Evolutionary conservation across 169 alveolate species (phyloP).

Genomic region (Eimeria brunetti): DNA sequence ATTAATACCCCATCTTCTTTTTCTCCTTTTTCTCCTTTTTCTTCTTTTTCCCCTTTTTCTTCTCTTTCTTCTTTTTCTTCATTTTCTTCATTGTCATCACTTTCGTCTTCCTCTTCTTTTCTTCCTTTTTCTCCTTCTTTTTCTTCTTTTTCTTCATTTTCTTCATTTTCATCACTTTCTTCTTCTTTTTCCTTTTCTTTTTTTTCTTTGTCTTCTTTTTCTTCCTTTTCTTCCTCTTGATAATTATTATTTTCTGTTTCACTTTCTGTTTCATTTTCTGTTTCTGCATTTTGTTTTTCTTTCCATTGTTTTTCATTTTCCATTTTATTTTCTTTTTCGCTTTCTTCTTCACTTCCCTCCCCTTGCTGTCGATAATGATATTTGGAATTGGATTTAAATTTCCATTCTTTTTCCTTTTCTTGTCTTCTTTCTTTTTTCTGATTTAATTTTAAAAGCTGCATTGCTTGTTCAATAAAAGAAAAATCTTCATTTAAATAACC

Average conservation of each 20-base stretch:
- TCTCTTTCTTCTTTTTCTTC: too few species aligned
- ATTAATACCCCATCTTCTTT: too few species aligned
- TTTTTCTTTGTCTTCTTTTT: not conserved
- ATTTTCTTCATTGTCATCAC: too few species aligned
- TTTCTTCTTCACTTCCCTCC: not conserved
- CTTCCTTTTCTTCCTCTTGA: not conserved
- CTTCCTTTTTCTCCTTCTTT: not conserved
- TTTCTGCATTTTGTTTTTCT: too few species aligned
- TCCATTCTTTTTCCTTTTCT: not conserved
- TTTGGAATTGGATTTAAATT: too few species aligned
- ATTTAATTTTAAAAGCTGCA: too few species aligned
- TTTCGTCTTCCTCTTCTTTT: not conserved
- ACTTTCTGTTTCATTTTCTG: too few species aligned
- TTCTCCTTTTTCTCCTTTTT: too few species aligned
- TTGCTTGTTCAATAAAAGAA: not conserved
- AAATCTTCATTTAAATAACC: not conserved
- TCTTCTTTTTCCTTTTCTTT: not conserved
- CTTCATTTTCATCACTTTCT: too few species aligned
- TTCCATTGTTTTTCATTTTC: not conserved
- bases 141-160: not conserved
- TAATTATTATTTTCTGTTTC: too few species aligned
- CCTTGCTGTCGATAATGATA: not conserved
- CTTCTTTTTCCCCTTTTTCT: not conserved
- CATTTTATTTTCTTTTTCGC: not conserved
- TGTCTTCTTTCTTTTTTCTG: not conserved